Evolutionary conservation across 306 rosid species (phyloP).

Genomic region (Begonia masoniana): DNA sequence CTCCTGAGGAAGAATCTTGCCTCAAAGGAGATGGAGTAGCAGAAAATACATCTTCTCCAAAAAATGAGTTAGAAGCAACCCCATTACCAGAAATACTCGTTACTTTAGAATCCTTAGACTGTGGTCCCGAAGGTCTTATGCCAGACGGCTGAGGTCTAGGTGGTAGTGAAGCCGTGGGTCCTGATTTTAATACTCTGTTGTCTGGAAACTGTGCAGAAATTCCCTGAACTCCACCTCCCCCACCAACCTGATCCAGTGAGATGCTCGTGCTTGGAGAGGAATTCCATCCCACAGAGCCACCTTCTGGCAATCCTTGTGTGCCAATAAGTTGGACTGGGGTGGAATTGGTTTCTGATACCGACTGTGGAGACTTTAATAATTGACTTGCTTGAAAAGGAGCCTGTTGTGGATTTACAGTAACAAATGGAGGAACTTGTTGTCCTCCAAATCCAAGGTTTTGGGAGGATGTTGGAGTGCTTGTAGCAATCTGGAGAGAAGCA

Average conservation of each 20-base stretch:
- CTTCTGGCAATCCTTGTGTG: constrained; percentile 37
- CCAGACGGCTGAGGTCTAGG: constrained; percentile 36
- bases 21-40: constrained; percentile 42
- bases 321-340: constrained; percentile 22
- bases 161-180: constrained; percentile 31
- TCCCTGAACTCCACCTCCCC: constrained; percentile 32
- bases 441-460: constrained; percentile 43
- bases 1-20: constrained; percentile 33
- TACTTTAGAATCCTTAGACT: constrained; percentile 32
- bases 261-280: constrained; percentile 20
- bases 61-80: constrained; percentile 41
- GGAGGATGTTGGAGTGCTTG: constrained; percentile 31
- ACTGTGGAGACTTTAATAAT: constrained; percentile 26
- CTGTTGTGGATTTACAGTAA: constrained; percentile 20
- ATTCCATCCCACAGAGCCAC: constrained; percentile 12
- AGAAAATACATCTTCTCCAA: constrained; percentile 69
- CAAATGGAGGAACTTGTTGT: constrained; percentile 28
- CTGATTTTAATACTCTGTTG: constrained; percentile 40
- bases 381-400: constrained; percentile 29
- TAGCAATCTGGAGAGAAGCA: constrained; percentile 20
- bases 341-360: constrained; percentile 24
- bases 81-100: constrained; percentile 45
- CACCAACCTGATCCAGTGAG: constrained; percentile 36
- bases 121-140: constrained; percentile 29
- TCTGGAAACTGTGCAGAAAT: constrained; percentile 21